Percentiles rank a stretch among this genome's conserved stretches.
phyloP scores from a whole-genome alignment of 2,329 filamentous ascomycete species.

The Juglanconis sp. region DNA sequence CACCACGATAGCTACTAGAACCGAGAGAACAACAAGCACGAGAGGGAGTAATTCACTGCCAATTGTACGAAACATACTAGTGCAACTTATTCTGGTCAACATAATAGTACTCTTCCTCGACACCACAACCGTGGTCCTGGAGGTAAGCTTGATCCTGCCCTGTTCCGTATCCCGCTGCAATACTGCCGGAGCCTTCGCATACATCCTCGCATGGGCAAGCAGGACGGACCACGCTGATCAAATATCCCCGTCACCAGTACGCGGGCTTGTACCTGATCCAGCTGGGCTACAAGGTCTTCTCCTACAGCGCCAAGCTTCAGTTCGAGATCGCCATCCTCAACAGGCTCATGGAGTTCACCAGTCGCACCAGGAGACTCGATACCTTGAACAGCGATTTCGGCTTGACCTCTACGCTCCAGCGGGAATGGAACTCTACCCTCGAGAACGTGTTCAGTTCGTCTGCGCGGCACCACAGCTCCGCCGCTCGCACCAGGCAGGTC shows the following conservation, averaged over 20 bases:
- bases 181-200: too few relatives aligned
- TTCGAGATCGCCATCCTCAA: constrained; percentile 20
- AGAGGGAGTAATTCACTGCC: not conserved
- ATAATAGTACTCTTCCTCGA: constrained; percentile 1
- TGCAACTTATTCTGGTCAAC: constrained; percentile 2
- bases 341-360: constrained; percentile 18
- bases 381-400: not conserved
- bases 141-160: not conserved
- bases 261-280: not conserved
- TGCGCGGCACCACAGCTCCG: too few relatives aligned
- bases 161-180: too few relatives aligned
- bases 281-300: constrained; percentile 5
- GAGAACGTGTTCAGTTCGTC: not conserved
- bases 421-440: constrained; percentile 9
- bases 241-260: not conserved
- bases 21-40: not conserved
- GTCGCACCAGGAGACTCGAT: not conserved
- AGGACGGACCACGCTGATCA: not conserved
- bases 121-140: not conserved
- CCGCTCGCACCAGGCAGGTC: too few relatives aligned
- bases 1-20: constrained; percentile 7
- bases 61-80: constrained; percentile 1
- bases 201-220: too few relatives aligned
- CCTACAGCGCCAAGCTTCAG: constrained; percentile 19
- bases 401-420: constrained; percentile 1